Conservation (phyloP, 148 eudicot genomes). For the Persicaria maculosa region DNA sequence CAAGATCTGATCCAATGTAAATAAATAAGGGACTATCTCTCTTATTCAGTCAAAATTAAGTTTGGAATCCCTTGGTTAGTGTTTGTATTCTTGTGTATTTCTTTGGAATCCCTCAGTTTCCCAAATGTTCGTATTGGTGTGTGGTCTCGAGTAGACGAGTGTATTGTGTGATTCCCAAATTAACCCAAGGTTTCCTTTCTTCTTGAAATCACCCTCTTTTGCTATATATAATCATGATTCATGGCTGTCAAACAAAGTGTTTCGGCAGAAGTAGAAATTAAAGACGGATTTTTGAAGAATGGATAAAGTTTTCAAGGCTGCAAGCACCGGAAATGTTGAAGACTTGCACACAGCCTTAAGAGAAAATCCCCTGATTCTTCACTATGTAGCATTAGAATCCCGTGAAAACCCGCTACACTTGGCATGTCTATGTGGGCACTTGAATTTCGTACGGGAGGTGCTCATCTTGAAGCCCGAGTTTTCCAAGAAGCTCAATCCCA, state of each 20-base stretch:
- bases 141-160: too few species aligned
- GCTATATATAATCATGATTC: too few species aligned
- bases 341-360: background rate
- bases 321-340: background rate
- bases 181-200: too few species aligned
- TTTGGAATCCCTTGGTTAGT: too few species aligned
- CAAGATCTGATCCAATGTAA: background rate
- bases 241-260: background rate
- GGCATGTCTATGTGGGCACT: constrained; percentile 33
- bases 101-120: too few species aligned
- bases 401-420: constrained; percentile 28
- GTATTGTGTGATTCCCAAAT: too few species aligned
- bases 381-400: constrained; percentile 1
- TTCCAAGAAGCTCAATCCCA: constrained; percentile 33
- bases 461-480: constrained; percentile 28
- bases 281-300: background rate
- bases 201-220: too few species aligned
- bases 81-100: too few species aligned
- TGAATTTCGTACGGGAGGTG: constrained; percentile 23
- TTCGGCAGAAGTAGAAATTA: too few species aligned
- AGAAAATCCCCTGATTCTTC: background rate
- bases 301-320: background rate
- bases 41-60: too few species aligned
- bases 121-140: too few species aligned
- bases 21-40: background rate